Conservation (phyloP, 2,329 filamentous ascomycete species). For the Clonostachys sp. region DNA sequence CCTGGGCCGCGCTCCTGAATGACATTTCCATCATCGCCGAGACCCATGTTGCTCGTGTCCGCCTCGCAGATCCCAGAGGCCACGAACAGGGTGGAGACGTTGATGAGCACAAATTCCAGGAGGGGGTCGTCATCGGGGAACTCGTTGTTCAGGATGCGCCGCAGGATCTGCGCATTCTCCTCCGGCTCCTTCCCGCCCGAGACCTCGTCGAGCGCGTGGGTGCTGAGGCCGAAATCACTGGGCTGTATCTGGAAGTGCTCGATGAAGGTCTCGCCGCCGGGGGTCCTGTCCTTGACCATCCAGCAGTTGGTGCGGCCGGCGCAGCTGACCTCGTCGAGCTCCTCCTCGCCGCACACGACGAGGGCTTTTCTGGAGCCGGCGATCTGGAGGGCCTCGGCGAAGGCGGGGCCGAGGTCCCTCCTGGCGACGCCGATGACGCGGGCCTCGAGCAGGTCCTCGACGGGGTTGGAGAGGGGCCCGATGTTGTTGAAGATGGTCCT, state of each 20-base stretch:
- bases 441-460: slow-evolving; percentile 80
- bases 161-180: slow-evolving; percentile 83
- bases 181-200: slow-evolving; percentile 79
- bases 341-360: slow-evolving; percentile 89
- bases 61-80: slow-evolving; percentile 82
- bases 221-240: slow-evolving; percentile 78
- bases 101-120: slow-evolving; percentile 89
- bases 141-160: slow-evolving; percentile 70
- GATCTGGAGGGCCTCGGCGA: slow-evolving; percentile 77
- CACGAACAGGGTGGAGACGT: slow-evolving; percentile 84
- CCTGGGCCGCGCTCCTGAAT: slow-evolving; percentile 80
- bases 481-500: slow-evolving; percentile 97
- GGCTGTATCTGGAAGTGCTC: slow-evolving; percentile 77
- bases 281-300: slow-evolving; percentile 57
- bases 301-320: slow-evolving; percentile 87
- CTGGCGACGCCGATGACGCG: slow-evolving; percentile 91
- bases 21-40: slow-evolving; percentile 75
- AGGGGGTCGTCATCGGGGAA: slow-evolving; percentile 75
- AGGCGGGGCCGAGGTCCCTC: slow-evolving; percentile 80
- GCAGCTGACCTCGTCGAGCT: slow-evolving; percentile 92
- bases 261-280: slow-evolving; percentile 43
- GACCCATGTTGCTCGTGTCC: slow-evolving; percentile 73
- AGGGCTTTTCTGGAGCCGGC: slow-evolving; percentile 78
- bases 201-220: slow-evolving; percentile 72
- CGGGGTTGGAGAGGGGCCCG: slow-evolving; percentile 86